Percentiles rank a stretch among this genome's conserved stretches.
Evolutionary conservation across 441 rosid species (phyloP).

Genomic region (Adansonia rubrostipa): DNA sequence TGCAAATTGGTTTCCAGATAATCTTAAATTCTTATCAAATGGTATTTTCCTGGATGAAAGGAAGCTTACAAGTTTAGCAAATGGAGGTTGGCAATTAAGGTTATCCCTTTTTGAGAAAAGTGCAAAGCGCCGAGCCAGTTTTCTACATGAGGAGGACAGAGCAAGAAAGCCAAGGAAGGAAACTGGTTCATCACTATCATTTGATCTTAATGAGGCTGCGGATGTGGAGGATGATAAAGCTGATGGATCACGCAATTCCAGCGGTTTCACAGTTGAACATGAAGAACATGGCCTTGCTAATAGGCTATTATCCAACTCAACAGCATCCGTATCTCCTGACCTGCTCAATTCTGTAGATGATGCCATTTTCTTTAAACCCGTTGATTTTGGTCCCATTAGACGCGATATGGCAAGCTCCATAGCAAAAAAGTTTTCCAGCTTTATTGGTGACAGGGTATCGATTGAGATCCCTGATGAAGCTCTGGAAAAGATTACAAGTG

Average conservation of each 20-base stretch:
- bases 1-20: slow-evolving; percentile 57
- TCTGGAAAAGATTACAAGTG: slow-evolving; percentile 66
- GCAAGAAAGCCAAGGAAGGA: slow-evolving; percentile 64
- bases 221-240: slow-evolving; percentile 63
- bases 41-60: slow-evolving; percentile 53
- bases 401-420: slow-evolving; percentile 46
- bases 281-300: slow-evolving; percentile 58
- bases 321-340: slow-evolving; percentile 55
- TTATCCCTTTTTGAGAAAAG: slow-evolving; percentile 65
- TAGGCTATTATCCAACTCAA: slow-evolving; percentile 46
- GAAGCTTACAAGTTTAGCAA: slow-evolving; percentile 59
- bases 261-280: slow-evolving; percentile 80
- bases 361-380: slow-evolving; percentile 67
- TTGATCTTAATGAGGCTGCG: slow-evolving; percentile 81
- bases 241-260: slow-evolving; percentile 80
- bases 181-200: slow-evolving; percentile 42
- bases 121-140: slow-evolving; percentile 68
- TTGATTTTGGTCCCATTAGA: slow-evolving; percentile 60
- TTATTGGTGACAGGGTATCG: slow-evolving; percentile 37
- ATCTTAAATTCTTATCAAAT: slow-evolving; percentile 39
- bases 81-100: slow-evolving; percentile 68
- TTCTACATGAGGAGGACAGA: slow-evolving; percentile 58
- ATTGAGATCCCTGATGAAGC: slow-evolving; percentile 69
- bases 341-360: slow-evolving; percentile 56
- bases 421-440: slow-evolving; percentile 48